phyloP scores from a whole-genome alignment of 2,329 filamentous ascomycete genomes.

The Fusarium hostae region DNA sequence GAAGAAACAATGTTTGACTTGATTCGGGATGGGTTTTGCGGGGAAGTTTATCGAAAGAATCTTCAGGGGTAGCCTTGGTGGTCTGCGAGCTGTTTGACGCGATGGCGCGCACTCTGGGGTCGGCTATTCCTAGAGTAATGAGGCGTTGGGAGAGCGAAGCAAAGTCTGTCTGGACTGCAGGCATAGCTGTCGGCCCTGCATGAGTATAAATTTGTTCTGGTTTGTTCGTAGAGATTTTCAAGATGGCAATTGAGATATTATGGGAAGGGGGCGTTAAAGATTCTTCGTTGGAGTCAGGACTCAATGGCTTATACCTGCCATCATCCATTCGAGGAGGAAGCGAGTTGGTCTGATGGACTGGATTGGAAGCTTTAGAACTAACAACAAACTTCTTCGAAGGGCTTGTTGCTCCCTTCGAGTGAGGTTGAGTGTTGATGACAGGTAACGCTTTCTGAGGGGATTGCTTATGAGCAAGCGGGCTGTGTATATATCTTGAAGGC shows the following conservation, averaged over 20 bases:
- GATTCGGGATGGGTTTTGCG: background rate
- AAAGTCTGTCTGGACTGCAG: background rate
- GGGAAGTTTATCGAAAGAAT: background rate
- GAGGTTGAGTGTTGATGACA: conserved; percentile 1
- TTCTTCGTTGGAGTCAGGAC: conserved; percentile 69
- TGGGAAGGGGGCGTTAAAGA: conserved; percentile 53
- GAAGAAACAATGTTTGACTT: conserved; percentile 24
- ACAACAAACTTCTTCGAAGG: conserved; percentile 10
- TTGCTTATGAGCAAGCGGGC: conserved; percentile 17
- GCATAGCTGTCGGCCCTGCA: background rate
- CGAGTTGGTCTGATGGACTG: background rate
- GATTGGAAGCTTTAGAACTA: conserved; percentile 2
- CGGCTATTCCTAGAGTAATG: conserved; percentile 13
- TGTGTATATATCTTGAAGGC: conserved; percentile 38
- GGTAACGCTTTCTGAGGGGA: conserved; percentile 10
- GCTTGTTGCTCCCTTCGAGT: conserved; percentile 12
- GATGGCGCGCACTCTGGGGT: background rate
- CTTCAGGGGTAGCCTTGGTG: background rate
- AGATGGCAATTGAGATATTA: conserved; percentile 26
- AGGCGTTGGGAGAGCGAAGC: conserved; percentile 16
- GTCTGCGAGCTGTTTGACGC: conserved; percentile 12
- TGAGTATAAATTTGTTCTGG: too few relatives aligned
- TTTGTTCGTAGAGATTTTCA: background rate
- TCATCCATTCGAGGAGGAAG: background rate
- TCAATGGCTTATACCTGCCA: conserved; percentile 51